Conservation (phyloP, 345 rosid species). For the Lagerstroemia speciosa region DNA sequence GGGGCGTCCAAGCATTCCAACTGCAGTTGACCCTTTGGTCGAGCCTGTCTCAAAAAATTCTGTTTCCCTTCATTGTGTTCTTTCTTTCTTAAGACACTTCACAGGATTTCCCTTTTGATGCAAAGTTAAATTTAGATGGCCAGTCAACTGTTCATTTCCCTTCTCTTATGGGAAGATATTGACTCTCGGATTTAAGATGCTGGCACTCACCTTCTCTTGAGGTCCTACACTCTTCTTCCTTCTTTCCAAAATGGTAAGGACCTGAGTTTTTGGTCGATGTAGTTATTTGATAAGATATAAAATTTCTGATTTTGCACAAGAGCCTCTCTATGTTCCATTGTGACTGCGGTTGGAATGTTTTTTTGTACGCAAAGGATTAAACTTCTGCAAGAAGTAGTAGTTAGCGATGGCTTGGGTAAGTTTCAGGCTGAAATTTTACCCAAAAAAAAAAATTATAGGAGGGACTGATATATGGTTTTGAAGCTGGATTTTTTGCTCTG, state of each 20-base stretch:
- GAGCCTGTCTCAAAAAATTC: neutral
- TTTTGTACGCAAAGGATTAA: neutral
- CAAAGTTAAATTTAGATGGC: neutral
- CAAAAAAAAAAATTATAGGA: neutral
- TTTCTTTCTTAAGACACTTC: neutral
- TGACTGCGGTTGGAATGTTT: neutral
- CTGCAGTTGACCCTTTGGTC: neutral
- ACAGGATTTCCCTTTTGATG: neutral
- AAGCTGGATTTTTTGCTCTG: neutral
- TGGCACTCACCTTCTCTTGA: neutral
- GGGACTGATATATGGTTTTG: neutral
- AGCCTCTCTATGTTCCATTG: neutral
- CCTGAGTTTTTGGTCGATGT: neutral
- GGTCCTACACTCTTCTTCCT: neutral
- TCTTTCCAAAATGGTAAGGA: neutral
- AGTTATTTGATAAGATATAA: neutral
- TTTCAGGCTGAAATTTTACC: neutral
- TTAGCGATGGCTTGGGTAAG: constrained; percentile 1
- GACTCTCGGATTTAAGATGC: neutral
- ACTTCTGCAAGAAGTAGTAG: neutral
- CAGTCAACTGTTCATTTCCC: neutral
- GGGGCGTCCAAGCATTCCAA: neutral
- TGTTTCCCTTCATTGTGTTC: neutral
- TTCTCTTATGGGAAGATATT: neutral
- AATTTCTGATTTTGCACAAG: neutral